phyloP scores from a whole-genome alignment of 2,329 filamentous ascomycete genomes.

The Stenocarpella maydis region DNA sequence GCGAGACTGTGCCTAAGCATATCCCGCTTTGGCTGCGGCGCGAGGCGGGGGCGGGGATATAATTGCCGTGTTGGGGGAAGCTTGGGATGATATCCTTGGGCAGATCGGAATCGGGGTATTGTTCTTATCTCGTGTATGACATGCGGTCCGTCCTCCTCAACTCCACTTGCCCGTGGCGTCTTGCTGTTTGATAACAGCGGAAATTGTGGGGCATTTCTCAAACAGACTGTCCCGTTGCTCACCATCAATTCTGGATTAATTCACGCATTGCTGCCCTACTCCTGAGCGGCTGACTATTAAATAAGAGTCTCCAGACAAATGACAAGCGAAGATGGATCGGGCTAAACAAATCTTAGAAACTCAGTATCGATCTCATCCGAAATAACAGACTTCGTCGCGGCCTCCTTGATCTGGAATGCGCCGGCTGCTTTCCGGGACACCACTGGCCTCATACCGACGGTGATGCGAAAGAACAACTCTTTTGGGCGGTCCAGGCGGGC shows the following conservation, averaged over 20 bases:
- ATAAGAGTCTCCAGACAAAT: too few relatives aligned
- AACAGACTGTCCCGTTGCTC: neutral
- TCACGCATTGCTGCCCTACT: too few relatives aligned
- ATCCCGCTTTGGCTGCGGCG: neutral
- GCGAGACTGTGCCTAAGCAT: neutral
- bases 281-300: too few relatives aligned
- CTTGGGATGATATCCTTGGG: neutral
- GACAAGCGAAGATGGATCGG: neutral
- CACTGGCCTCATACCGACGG: conserved; percentile 11
- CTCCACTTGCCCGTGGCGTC: conserved; percentile 17
- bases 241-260: neutral
- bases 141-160: neutral
- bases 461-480: conserved; percentile 14
- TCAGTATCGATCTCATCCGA: conserved; percentile 15
- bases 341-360: neutral
- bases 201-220: neutral
- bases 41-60: conserved; percentile 9
- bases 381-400: conserved; percentile 16
- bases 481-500: conserved; percentile 3
- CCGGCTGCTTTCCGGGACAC: neutral
- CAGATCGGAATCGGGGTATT: neutral
- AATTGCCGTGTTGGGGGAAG: conserved; percentile 12
- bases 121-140: conserved; percentile 11
- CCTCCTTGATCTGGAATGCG: conserved; percentile 7
- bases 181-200: neutral